A percentile compares a stretch with the other conserved stretches of the same genome.
Evolutionary conservation across 2,329 filamentous ascomycete species (phyloP).

Genomic region (Claviceps fusiformis): DNA sequence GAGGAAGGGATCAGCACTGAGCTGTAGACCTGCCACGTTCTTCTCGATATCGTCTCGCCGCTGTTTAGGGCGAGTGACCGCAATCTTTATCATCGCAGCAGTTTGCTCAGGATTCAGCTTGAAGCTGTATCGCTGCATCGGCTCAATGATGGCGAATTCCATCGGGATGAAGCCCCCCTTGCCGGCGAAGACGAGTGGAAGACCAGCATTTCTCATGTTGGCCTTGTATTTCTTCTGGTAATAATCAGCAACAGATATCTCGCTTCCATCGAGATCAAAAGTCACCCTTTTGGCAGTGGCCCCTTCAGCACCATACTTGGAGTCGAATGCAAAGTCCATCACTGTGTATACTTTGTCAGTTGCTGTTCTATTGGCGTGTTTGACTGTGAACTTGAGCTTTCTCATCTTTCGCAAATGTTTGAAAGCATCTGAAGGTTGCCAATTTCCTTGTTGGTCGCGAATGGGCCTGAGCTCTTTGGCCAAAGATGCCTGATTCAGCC

Average conservation of each 20-base stretch:
- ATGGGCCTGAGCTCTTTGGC: constrained; percentile 22
- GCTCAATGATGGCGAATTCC: constrained; percentile 40
- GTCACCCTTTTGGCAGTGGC: constrained; percentile 36
- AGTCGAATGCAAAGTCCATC: constrained; percentile 34
- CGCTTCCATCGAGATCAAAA: constrained; percentile 39
- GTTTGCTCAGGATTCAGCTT: constrained; percentile 56
- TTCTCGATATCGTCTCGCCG: constrained; percentile 52
- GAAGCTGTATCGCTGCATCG: constrained; percentile 47
- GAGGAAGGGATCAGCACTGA: constrained; percentile 60
- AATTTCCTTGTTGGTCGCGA: constrained; percentile 11
- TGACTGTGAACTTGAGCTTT: constrained; percentile 42
- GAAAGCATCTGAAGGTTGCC: constrained; percentile 36
- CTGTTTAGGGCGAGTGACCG: constrained; percentile 59
- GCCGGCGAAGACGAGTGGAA: constrained; percentile 46
- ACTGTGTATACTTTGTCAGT: constrained; percentile 38
- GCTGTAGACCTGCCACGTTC: constrained; percentile 44
- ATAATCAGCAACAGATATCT: constrained; percentile 37
- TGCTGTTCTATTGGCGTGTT: constrained; percentile 32
- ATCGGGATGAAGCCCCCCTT: constrained; percentile 45
- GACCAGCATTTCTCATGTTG: constrained; percentile 28
- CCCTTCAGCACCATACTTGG: constrained; percentile 30
- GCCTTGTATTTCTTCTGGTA: constrained; percentile 42
- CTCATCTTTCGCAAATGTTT: constrained; percentile 38
- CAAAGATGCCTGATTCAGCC: constrained; percentile 14
- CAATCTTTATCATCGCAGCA: constrained; percentile 80